phyloP scores from a whole-genome alignment of 345 rosid genomes.

The Nasturtium officinale region DNA sequence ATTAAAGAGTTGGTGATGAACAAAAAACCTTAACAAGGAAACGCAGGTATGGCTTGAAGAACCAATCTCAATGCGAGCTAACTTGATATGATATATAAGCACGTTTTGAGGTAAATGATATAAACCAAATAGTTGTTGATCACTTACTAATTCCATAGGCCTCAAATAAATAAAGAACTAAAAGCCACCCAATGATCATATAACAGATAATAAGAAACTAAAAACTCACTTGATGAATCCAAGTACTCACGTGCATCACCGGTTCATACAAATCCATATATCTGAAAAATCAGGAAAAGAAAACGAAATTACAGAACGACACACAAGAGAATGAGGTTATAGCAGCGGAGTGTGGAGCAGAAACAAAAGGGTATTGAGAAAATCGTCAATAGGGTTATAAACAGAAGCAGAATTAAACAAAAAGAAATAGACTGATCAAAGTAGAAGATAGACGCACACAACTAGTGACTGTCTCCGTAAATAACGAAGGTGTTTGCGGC shows the following conservation, averaged over 20 bases:
- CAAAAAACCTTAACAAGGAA: neutral
- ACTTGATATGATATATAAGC: slow-evolving; percentile 13
- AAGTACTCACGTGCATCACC: slow-evolving; percentile 27
- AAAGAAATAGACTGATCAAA: slow-evolving; percentile 18
- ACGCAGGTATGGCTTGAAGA: neutral
- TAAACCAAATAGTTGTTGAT: neutral
- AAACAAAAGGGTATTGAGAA: neutral
- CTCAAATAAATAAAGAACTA: neutral
- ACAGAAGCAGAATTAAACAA: neutral
- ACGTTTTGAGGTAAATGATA: neutral
- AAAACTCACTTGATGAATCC: slow-evolving; percentile 38
- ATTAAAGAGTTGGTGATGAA: neutral
- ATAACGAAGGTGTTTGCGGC: slow-evolving; percentile 27
- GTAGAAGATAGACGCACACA: slow-evolving; percentile 29
- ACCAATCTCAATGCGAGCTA: neutral
- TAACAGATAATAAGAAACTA: neutral
- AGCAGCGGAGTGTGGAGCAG: neutral
- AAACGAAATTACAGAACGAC: slow-evolving; percentile 6
- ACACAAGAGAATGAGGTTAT: slow-evolving; percentile 3
- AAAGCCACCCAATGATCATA: neutral
- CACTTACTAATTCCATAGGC: slow-evolving; percentile 1
- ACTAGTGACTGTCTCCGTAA: slow-evolving; percentile 25
- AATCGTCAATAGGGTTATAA: neutral
- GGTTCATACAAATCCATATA: slow-evolving; percentile 32
- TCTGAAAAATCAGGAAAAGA: slow-evolving; percentile 17